These are phyloP conservation scores for Skeletonema marinoi DNA, from an alignment of 108 stramenopile species.

Conservation along the genomic window DNA sequence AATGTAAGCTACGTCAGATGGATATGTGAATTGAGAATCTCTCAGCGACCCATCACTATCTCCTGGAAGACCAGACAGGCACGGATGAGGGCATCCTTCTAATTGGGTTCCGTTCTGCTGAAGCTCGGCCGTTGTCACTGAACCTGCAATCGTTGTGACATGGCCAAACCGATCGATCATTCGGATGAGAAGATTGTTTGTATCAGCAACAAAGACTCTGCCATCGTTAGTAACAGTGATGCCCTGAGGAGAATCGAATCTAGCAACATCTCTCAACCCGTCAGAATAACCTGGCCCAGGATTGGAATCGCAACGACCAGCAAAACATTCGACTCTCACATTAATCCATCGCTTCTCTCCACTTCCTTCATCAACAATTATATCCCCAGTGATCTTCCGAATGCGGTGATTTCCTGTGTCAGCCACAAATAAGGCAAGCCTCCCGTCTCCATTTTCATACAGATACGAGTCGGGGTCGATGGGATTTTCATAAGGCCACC, in stretches of 20 bases:
- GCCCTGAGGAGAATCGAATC: conserved; percentile 81
- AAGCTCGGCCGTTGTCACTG: conserved; percentile 16
- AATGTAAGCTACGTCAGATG: conserved; percentile 72
- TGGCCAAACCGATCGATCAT: conserved; percentile 55
- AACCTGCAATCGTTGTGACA: conserved; percentile 65
- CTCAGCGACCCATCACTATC: conserved; percentile 54
- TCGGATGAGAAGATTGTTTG: conserved; percentile 82
- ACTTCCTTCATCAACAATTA: conserved; percentile 18
- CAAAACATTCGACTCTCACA: conserved; percentile 59
- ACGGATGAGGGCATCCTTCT: conserved; percentile 61
- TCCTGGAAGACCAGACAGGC: conserved; percentile 71
- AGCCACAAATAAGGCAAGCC: conserved; percentile 57
- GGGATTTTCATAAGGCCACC: conserved; percentile 43
- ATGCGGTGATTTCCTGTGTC: conserved; percentile 87
- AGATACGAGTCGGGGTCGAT: conserved; percentile 49
- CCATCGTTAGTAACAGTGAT: conserved; percentile 63
- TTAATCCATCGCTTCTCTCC: conserved; percentile 48
- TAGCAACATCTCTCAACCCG: conserved; percentile 49
- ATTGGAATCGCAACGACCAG: conserved; percentile 55
- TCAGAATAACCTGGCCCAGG: conserved; percentile 78
- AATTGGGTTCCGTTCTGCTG: conserved; percentile 22
- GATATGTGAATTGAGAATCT: conserved; percentile 66
- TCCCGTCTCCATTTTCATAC: conserved; percentile 46
- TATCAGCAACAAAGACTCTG: conserved; percentile 81
- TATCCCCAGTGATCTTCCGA: conserved; percentile 50